Conservation (phyloP, 768 basidiomycete genomes). For the Phaeotremella skinneri region DNA sequence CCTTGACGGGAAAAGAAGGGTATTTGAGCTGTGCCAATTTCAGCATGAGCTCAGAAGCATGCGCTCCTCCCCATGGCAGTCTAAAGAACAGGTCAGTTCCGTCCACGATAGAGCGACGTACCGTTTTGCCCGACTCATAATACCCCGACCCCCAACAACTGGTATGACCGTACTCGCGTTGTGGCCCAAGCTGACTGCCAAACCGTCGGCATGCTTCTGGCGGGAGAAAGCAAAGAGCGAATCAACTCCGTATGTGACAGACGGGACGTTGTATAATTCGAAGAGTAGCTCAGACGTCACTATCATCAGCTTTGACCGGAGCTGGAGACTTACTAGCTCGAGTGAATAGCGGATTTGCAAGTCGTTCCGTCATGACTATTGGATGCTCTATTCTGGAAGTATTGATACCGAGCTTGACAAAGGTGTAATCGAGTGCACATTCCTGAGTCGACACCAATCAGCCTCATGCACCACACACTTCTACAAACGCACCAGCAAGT, state of each 20-base stretch:
- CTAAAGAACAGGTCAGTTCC: constrained; percentile 55
- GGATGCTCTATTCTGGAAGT: constrained; percentile 75
- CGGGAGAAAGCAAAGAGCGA: constrained; percentile 89
- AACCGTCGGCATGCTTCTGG: constrained; percentile 68
- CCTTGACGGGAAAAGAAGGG: constrained; percentile 81
- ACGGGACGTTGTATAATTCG: constrained; percentile 83
- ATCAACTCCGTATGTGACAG: constrained; percentile 82
- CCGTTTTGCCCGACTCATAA: constrained; percentile 85
- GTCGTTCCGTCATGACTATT: constrained; percentile 86
- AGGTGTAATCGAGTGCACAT: constrained; percentile 87
- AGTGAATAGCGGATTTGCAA: constrained; percentile 84
- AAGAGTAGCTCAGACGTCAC: constrained; percentile 97
- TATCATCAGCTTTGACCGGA: constrained; percentile 45
- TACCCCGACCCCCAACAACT: constrained; percentile 73
- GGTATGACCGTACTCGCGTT: constrained; percentile 89
- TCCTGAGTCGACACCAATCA: constrained; percentile 60
- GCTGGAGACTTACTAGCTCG: constrained; percentile 64
- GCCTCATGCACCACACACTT: neutral
- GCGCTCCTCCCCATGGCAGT: constrained; percentile 89
- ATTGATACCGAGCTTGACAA: constrained; percentile 80
- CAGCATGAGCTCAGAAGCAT: constrained; percentile 85
- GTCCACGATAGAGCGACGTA: constrained; percentile 50
- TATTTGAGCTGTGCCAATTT: constrained; percentile 95
- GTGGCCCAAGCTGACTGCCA: constrained; percentile 87
- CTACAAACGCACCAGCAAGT: constrained; percentile 71